A percentile compares a stretch with the other conserved stretches of the same genome.
These are phyloP conservation scores for Talaromyces rugulosus DNA, from an alignment of 2,329 filamentous ascomycete species.

Conservation along the genomic window DNA sequence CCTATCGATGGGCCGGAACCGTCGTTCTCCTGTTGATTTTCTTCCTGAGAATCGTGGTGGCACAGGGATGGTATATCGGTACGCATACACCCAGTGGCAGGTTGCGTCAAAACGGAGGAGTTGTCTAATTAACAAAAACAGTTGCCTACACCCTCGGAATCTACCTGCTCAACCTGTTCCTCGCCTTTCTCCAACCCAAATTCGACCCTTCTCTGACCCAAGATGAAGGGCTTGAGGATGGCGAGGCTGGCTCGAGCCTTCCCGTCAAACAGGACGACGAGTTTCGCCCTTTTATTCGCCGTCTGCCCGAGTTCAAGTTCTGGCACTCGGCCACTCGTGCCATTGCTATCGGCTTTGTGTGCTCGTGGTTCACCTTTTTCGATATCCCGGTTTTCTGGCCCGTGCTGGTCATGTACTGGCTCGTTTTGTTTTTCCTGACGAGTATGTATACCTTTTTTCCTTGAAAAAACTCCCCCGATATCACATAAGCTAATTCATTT, in stretches of 20 bases:
- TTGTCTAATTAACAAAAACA: constrained; percentile 31
- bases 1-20: constrained; percentile 90
- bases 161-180: constrained; percentile 98
- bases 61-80: constrained; percentile 99
- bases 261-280: constrained; percentile 96
- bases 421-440: constrained; percentile 91
- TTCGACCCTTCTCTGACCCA: constrained; percentile 95
- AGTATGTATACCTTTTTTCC: constrained; percentile 57
- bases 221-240: constrained; percentile 96
- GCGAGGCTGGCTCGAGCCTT: constrained; percentile 62
- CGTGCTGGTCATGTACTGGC: constrained; percentile 96
- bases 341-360: constrained; percentile 74
- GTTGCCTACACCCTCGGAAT: constrained; percentile 97
- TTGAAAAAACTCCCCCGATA: neutral
- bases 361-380: constrained; percentile 91
- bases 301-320: constrained; percentile 99
- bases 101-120: no score
- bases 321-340: constrained; percentile 95
- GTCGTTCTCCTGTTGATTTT: constrained; percentile 71
- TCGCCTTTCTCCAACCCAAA: constrained; percentile 96
- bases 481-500: neutral
- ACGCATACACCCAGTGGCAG: constrained; percentile 23
- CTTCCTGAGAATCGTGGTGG: constrained; percentile 81
- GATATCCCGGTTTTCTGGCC: constrained; percentile 99
- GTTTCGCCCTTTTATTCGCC: constrained; percentile 93